Percentiles rank a stretch among this genome's conserved stretches.
Conservation (phyloP, 1,284 basidiomycete species). For the Tylopilus sp. region DNA sequence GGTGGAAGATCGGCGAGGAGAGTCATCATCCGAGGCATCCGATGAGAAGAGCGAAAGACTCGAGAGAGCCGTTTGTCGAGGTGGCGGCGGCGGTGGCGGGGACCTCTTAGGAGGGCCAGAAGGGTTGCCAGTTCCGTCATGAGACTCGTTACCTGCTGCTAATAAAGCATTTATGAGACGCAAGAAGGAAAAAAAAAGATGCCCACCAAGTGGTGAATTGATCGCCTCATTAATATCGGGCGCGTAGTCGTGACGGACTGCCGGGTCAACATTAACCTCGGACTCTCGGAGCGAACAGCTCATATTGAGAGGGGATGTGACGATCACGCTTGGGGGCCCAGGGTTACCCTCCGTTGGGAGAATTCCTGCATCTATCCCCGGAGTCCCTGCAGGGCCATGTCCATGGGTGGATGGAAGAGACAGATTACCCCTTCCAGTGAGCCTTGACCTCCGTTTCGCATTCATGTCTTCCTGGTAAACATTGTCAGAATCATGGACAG, state of each 20-base stretch:
- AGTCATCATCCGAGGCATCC: neutral
- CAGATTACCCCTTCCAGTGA: neutral
- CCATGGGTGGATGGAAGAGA: neutral
- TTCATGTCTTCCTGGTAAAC: conserved; percentile 8
- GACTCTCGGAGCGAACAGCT: neutral
- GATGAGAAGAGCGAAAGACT: neutral
- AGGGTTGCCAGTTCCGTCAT: neutral
- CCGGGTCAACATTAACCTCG: neutral
- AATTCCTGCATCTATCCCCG: neutral
- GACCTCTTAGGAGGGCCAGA: conserved; percentile 1
- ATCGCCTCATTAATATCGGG: conserved; percentile 1
- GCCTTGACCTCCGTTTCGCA: conserved; percentile 1
- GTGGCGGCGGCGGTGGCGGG: conserved; percentile 2
- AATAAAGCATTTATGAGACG: neutral
- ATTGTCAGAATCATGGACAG: neutral
- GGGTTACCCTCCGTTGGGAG: neutral
- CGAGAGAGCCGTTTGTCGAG: neutral
- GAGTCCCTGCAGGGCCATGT: neutral
- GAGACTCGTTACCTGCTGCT: conserved; percentile 4
- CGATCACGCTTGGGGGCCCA: neutral
- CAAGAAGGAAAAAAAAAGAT: neutral
- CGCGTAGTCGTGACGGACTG: neutral
- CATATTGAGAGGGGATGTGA: conserved; percentile 1
- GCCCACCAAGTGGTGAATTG: conserved; percentile 5
- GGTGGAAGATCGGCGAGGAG: neutral